Evolutionary conservation across 495 filamentous ascomycete species (phyloP).

Genomic region (Penicillium cosmopolitanum): DNA sequence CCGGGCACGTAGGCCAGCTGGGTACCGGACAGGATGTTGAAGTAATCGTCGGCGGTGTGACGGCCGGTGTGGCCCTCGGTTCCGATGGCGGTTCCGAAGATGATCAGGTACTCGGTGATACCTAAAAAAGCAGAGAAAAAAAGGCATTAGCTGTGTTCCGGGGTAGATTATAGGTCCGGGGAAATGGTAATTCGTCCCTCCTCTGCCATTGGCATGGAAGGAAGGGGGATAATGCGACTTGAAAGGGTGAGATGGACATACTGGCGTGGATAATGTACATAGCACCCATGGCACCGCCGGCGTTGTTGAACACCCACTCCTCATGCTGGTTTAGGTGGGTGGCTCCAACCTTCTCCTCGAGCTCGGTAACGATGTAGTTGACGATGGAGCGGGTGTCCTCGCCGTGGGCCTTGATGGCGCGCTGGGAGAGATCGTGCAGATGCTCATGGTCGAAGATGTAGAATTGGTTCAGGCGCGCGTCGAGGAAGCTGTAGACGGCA

Average conservation of each 20-base stretch:
- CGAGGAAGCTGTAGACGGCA: conserved; percentile 63
- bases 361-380: conserved; percentile 59
- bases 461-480: conserved; percentile 70
- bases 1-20: conserved; percentile 75
- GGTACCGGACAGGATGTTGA: conserved; percentile 80
- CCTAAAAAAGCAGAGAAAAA: conserved; percentile 31
- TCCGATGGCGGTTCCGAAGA: conserved; percentile 83
- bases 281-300: conserved; percentile 83
- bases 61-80: conserved; percentile 87
- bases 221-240: not conserved
- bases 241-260: conserved; percentile 34
- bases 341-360: conserved; percentile 41
- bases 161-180: not conserved
- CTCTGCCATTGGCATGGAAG: not conserved
- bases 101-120: conserved; percentile 80
- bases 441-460: conserved; percentile 75
- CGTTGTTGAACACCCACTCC: conserved; percentile 65
- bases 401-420: conserved; percentile 66
- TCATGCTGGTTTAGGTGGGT: conserved; percentile 48
- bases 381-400: conserved; percentile 73
- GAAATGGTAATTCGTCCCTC: not conserved
- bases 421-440: conserved; percentile 67
- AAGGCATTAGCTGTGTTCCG: conserved; percentile 1
- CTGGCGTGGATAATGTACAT: conserved; percentile 90
- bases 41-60: conserved; percentile 91